Evolutionary conservation across 2,329 filamentous ascomycete genomes (phyloP).

Genomic region (Didymellaceae sp.): DNA sequence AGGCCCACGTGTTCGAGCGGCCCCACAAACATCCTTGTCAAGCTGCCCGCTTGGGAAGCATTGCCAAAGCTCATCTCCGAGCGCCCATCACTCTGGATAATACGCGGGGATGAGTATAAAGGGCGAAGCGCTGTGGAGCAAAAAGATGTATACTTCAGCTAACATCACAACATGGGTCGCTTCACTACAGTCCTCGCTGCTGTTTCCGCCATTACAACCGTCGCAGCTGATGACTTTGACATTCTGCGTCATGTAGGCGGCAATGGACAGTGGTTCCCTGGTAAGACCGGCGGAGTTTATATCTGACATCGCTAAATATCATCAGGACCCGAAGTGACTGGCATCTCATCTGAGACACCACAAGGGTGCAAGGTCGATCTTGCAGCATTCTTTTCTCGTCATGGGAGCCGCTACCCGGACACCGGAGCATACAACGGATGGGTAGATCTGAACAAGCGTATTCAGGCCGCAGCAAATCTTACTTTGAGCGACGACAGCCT

Average conservation of each 20-base stretch:
- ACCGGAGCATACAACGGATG: slow-evolving; percentile 65
- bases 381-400: slow-evolving; percentile 65
- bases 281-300: slow-evolving; percentile 5
- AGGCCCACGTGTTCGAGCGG: slow-evolving; percentile 25
- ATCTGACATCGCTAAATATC: neutral
- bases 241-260: slow-evolving; percentile 48
- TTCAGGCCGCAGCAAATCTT: slow-evolving; percentile 60
- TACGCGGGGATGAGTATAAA: neutral
- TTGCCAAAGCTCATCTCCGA: slow-evolving; percentile 35
- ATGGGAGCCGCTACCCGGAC: slow-evolving; percentile 70
- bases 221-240: slow-evolving; percentile 37
- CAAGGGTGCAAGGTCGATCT: slow-evolving; percentile 65
- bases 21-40: slow-evolving; percentile 18
- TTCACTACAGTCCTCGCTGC: slow-evolving; percentile 26
- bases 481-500: slow-evolving; percentile 59
- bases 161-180: slow-evolving; percentile 21
- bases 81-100: slow-evolving; percentile 4
- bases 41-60: slow-evolving; percentile 31
- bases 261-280: slow-evolving; percentile 50
- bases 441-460: slow-evolving; percentile 53
- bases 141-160: too few species aligned
- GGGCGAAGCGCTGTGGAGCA: too few species aligned
- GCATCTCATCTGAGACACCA: slow-evolving; percentile 62
- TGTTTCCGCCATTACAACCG: slow-evolving; percentile 18
- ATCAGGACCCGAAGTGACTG: slow-evolving; percentile 62